phyloP scores from a whole-genome alignment of 805 yeast species.

The Cyberlindnera saturnus region DNA sequence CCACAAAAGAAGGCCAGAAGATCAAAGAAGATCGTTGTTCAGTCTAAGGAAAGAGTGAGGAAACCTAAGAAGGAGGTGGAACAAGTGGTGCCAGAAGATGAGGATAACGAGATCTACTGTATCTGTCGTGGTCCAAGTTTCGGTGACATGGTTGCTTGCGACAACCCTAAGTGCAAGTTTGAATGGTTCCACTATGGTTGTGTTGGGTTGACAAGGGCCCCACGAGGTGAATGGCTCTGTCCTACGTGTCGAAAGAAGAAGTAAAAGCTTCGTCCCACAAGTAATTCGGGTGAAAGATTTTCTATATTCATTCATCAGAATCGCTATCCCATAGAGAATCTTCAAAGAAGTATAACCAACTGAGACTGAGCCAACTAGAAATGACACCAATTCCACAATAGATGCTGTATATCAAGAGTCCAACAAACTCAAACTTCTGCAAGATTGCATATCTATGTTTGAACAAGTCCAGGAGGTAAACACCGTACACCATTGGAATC shows the following conservation, averaged over 20 bases:
- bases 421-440: slow-evolving; percentile 61
- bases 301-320: slow-evolving; percentile 2
- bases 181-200: slow-evolving; percentile 84
- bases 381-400: slow-evolving; percentile 85
- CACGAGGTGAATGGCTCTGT: slow-evolving; percentile 68
- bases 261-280: slow-evolving; percentile 3
- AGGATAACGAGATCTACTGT: slow-evolving; percentile 34
- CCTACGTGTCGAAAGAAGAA: slow-evolving; percentile 32
- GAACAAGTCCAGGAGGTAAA: slow-evolving; percentile 47
- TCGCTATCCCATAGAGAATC: slow-evolving; percentile 55
- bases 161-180: slow-evolving; percentile 60
- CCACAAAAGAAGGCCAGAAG: neutral
- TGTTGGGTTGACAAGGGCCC: slow-evolving; percentile 59
- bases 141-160: slow-evolving; percentile 93
- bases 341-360: slow-evolving; percentile 83
- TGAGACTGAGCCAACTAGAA: slow-evolving; percentile 80
- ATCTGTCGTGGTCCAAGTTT: slow-evolving; percentile 38
- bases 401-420: slow-evolving; percentile 76
- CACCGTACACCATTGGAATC: slow-evolving; percentile 50
- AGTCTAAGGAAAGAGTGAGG: neutral
- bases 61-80: slow-evolving; percentile 1
- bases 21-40: neutral
- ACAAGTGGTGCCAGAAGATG: slow-evolving; percentile 7
- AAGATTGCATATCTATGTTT: slow-evolving; percentile 47
- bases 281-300: neutral